These are phyloP conservation scores for Torrubiellomyces zombiae DNA, from an alignment of 2,329 filamentous ascomycete genomes.

Conservation along the genomic window DNA sequence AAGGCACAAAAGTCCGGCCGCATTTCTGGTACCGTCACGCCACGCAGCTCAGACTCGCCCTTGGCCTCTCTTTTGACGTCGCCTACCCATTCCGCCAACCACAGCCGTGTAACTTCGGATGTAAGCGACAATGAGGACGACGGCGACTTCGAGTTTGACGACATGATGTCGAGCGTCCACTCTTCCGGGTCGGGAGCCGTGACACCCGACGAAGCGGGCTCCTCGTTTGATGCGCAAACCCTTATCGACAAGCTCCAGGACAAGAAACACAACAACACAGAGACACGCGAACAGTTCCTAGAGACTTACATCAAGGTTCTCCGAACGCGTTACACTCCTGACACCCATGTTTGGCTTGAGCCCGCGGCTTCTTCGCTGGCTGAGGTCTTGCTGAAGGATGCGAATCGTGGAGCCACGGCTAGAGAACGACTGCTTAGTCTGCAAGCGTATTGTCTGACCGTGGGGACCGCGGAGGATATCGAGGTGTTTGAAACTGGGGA, in stretches of 20 bases:
- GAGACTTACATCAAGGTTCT: conserved; percentile 29
- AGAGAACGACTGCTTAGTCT: conserved; percentile 55
- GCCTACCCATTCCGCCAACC: conserved; percentile 39
- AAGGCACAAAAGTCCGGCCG: conserved; percentile 46
- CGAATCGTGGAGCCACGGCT: conserved; percentile 50
- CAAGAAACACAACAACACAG: conserved; percentile 61
- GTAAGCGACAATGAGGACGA: conserved; percentile 37
- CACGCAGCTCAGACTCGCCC: conserved; percentile 43
- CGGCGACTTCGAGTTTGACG: conserved; percentile 19
- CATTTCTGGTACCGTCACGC: conserved; percentile 40
- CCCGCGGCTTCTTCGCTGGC: conserved; percentile 37
- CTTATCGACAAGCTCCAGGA: conserved; percentile 54
- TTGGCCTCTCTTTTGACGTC: conserved; percentile 39
- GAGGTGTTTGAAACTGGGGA: conserved; percentile 15
- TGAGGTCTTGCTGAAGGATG: conserved; percentile 53
- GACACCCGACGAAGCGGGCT: conserved; percentile 49
- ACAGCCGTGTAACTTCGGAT: conserved; percentile 47
- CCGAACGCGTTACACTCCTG: conserved; percentile 23
- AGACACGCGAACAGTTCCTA: conserved; percentile 41
- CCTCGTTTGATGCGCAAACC: conserved; percentile 42
- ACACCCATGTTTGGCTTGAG: conserved; percentile 30
- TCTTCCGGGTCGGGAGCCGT: conserved; percentile 27
- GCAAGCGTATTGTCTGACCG: conserved; percentile 54
- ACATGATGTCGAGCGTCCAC: conserved; percentile 25
- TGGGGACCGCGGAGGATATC: conserved; percentile 47